These are phyloP conservation scores for Penicillium brasilianum DNA, from an alignment of 2,329 filamentous ascomycete species.

Conservation along the genomic window DNA sequence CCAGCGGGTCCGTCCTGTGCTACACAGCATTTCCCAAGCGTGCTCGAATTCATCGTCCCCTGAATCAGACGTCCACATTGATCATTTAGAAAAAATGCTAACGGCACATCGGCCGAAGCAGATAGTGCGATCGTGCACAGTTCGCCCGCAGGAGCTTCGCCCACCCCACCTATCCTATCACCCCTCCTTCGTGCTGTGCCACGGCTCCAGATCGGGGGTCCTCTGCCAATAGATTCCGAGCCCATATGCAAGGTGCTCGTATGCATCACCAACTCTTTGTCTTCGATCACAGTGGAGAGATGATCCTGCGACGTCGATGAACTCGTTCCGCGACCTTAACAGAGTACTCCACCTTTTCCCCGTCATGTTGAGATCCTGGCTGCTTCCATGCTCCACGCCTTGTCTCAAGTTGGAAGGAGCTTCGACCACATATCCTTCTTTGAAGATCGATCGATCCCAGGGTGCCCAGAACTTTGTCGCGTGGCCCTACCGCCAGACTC, in stretches of 20 bases:
- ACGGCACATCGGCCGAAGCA: slow-evolving; percentile 7
- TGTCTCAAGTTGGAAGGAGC: slow-evolving; percentile 14
- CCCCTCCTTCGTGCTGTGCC: background rate
- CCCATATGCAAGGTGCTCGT: slow-evolving; percentile 27
- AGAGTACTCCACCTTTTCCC: background rate
- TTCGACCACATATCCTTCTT: background rate
- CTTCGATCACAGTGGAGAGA: background rate
- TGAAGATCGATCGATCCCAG: slow-evolving; percentile 12
- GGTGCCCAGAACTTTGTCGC: slow-evolving; percentile 4
- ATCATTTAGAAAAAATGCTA: slow-evolving; percentile 7
- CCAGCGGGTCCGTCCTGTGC: slow-evolving; percentile 23
- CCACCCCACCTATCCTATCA: slow-evolving; percentile 8
- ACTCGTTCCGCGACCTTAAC: background rate
- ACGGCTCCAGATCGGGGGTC: slow-evolving; percentile 2
- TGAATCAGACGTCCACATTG: slow-evolving; percentile 16
- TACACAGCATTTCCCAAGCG: slow-evolving; percentile 18
- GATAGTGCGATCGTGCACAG: slow-evolving; percentile 15
- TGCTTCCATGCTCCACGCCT: slow-evolving; percentile 5
- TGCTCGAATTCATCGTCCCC: slow-evolving; percentile 21
- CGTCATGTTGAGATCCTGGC: slow-evolving; percentile 4
- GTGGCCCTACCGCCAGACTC: slow-evolving; percentile 4
- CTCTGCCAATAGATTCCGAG: slow-evolving; percentile 13
- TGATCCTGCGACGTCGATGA: slow-evolving; percentile 2
- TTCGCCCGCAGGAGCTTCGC: slow-evolving; percentile 16
- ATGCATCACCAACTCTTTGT: slow-evolving; percentile 27